A percentile compares a stretch with the other conserved stretches of the same genome.
These are phyloP conservation scores for Coccomyxa subellipsoidea DNA, from an alignment of 163 green algal genomes.

Conservation along the genomic window DNA sequence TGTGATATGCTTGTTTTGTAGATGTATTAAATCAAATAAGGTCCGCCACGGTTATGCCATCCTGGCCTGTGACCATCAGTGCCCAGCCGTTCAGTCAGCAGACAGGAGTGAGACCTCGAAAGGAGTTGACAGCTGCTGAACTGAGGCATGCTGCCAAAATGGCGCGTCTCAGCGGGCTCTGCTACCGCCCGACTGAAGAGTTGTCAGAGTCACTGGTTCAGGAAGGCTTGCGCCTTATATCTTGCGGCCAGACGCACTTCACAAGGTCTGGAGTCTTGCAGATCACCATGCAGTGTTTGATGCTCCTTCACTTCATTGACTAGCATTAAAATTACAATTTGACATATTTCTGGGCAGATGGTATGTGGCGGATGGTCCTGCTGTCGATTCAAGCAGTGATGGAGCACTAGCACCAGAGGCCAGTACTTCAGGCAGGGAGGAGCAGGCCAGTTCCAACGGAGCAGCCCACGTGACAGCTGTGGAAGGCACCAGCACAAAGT, in stretches of 20 bases:
- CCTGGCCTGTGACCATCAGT: background rate
- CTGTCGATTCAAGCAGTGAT: background rate
- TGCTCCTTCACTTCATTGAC: background rate
- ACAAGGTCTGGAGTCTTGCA: slow-evolving; percentile 30
- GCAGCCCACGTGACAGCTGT: background rate
- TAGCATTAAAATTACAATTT: background rate
- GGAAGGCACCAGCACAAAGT: background rate
- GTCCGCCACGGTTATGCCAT: background rate
- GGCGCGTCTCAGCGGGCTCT: slow-evolving; percentile 32
- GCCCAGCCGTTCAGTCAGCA: background rate
- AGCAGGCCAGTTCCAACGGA: background rate
- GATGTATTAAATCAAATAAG: background rate
- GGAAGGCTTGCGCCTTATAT: slow-evolving; percentile 43
- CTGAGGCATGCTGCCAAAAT: slow-evolving; percentile 1
- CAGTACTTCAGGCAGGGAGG: background rate
- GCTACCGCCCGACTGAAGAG: slow-evolving; percentile 31
- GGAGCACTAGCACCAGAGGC: background rate
- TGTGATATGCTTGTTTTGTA: no score
- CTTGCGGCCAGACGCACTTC: slow-evolving; percentile 42
- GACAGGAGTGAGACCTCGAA: background rate
- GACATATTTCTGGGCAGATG: slow-evolving; percentile 1
- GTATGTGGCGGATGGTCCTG: slow-evolving; percentile 20
- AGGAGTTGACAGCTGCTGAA: background rate
- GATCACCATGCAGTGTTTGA: background rate
- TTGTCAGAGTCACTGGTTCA: slow-evolving; percentile 19